Conservation (phyloP, 2,329 filamentous ascomycete genomes). For the Colletotrichum simmondsii region DNA sequence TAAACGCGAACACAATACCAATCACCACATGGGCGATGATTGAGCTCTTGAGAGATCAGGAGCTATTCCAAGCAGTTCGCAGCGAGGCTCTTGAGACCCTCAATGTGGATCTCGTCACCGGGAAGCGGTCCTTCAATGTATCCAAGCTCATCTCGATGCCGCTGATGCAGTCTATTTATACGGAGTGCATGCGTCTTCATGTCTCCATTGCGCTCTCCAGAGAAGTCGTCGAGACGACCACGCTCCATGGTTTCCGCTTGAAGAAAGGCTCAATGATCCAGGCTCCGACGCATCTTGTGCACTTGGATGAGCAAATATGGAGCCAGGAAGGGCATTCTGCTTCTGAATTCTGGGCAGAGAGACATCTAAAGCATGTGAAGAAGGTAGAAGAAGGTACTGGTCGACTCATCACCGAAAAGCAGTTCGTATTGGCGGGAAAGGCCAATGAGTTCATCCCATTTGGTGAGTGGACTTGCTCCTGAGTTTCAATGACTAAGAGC, state of each 20-base stretch:
- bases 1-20: conserved; percentile 43
- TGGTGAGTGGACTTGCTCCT: background rate
- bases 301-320: conserved; percentile 36
- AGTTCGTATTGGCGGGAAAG: conserved; percentile 23
- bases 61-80: conserved; percentile 36
- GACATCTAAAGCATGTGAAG: conserved; percentile 24
- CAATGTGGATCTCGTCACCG: conserved; percentile 24
- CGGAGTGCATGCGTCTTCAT: conserved; percentile 41
- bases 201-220: conserved; percentile 40
- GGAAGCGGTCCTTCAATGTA: conserved; percentile 32
- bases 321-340: conserved; percentile 6
- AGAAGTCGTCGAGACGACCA: conserved; percentile 34
- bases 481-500: background rate
- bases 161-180: conserved; percentile 41
- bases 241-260: conserved; percentile 35
- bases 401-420: background rate
- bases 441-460: conserved; percentile 26
- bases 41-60: conserved; percentile 39
- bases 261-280: conserved; percentile 37
- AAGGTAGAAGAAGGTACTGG: background rate
- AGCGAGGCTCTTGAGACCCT: conserved; percentile 36
- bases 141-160: conserved; percentile 37
- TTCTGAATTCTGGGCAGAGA: conserved; percentile 35
- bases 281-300: conserved; percentile 38
- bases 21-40: conserved; percentile 43